Percentiles rank a stretch among this genome's conserved stretches.
Evolutionary conservation across 306 rosid genomes (phyloP).

Genomic region (Cajanus cajan): DNA sequence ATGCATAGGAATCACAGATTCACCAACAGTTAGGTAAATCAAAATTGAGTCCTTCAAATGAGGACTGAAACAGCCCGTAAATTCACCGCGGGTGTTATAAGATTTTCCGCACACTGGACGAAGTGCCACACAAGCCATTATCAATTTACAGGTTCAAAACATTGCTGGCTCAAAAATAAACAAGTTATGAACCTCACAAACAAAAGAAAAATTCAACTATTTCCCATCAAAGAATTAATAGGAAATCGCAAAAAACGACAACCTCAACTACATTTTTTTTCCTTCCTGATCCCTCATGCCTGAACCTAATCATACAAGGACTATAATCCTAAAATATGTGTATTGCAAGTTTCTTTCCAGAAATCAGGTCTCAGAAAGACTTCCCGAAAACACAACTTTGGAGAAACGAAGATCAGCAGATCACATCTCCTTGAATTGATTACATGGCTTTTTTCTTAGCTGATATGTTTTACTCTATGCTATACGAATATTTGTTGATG

Average conservation of each 20-base stretch:
- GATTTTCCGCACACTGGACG: slow-evolving; percentile 42
- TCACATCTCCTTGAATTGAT: slow-evolving; percentile 34
- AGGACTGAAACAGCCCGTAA: slow-evolving; percentile 20
- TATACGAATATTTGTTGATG: not conserved
- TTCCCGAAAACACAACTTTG: slow-evolving; percentile 5
- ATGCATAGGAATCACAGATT: slow-evolving; percentile 66
- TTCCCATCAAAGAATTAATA: not conserved
- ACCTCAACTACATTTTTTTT: not conserved
- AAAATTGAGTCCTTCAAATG: slow-evolving; percentile 42
- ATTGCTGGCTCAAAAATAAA: slow-evolving; percentile 37
- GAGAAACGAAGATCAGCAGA: slow-evolving; percentile 20
- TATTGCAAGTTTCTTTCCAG: slow-evolving; percentile 19
- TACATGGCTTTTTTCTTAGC: slow-evolving; percentile 2
- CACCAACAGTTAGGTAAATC: slow-evolving; percentile 62
- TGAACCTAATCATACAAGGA: slow-evolving; percentile 26
- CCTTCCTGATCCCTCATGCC: slow-evolving; percentile 1
- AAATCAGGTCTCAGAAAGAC: slow-evolving; percentile 24
- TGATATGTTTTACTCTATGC: not conserved
- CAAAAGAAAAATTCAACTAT: not conserved
- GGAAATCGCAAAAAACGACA: slow-evolving; percentile 26
- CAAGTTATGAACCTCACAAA: slow-evolving; percentile 41
- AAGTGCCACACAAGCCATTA: slow-evolving; percentile 64
- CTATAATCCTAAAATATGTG: slow-evolving; percentile 14
- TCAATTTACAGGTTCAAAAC: slow-evolving; percentile 38
- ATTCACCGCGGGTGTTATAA: slow-evolving; percentile 22